Evolutionary conservation across 495 filamentous ascomycete species (phyloP).

Genomic region (Aspergillus olivimuriae): DNA sequence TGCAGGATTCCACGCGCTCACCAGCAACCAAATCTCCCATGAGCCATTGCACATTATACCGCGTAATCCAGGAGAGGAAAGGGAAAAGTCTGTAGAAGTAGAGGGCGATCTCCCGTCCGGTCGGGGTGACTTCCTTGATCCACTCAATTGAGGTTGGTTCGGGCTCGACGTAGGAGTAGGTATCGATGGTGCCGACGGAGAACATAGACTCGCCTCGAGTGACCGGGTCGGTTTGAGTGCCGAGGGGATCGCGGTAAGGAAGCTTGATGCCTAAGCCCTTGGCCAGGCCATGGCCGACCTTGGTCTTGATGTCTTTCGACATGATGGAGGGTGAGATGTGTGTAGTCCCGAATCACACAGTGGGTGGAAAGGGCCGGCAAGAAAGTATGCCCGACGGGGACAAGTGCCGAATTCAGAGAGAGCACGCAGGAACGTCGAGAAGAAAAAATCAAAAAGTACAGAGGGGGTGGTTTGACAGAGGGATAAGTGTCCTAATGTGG

Average conservation of each 20-base stretch:
- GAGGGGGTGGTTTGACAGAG: neutral
- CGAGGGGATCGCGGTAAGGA: conserved; percentile 51
- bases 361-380: neutral
- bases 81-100: conserved; percentile 76
- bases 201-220: conserved; percentile 73
- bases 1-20: conserved; percentile 31
- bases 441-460: neutral
- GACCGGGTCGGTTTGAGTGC: conserved; percentile 43
- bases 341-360: conserved; percentile 2
- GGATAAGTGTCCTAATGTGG: too few relatives aligned
- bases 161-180: conserved; percentile 73
- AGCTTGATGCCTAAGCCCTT: conserved; percentile 83
- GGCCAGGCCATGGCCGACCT: conserved; percentile 66
- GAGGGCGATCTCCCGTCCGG: conserved; percentile 38
- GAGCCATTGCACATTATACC: conserved; percentile 88
- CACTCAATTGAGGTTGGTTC: conserved; percentile 73
- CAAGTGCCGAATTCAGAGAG: neutral
- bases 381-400: neutral
- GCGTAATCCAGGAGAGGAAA: conserved; percentile 77
- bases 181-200: conserved; percentile 68
- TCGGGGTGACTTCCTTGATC: conserved; percentile 56
- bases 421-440: neutral
- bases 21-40: conserved; percentile 85
- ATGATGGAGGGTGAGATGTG: conserved; percentile 20
- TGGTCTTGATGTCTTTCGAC: conserved; percentile 37